Evolutionary conservation across 1,284 basidiomycete species (phyloP).

Genomic region (Peniophora sp.): DNA sequence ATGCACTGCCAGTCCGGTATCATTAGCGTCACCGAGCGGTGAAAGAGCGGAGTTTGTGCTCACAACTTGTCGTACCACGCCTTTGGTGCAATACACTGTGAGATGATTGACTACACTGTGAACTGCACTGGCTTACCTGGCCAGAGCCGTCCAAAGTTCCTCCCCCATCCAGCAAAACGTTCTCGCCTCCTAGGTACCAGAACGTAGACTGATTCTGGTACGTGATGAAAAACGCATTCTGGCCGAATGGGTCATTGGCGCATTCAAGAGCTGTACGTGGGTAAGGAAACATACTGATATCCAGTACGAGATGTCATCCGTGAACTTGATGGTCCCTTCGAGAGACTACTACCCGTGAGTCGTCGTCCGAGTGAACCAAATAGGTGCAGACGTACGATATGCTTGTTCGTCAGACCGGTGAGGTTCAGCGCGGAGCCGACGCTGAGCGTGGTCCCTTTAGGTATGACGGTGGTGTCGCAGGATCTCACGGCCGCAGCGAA

Average conservation of each 20-base stretch:
- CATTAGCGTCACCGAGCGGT: neutral
- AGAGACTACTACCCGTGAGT: slow-evolving; percentile 26
- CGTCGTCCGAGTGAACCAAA: neutral
- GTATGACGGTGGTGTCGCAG: slow-evolving; percentile 38
- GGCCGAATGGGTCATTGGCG: slow-evolving; percentile 9
- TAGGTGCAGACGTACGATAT: slow-evolving; percentile 33
- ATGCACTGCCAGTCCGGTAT: slow-evolving; percentile 10
- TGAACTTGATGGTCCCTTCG: slow-evolving; percentile 43
- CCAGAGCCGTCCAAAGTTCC: slow-evolving; percentile 55
- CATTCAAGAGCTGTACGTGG: neutral
- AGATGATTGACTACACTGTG: neutral
- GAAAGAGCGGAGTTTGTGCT: slow-evolving; percentile 14
- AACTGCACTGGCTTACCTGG: slow-evolving; percentile 26
- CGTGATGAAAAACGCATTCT: slow-evolving; percentile 44
- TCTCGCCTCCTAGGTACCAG: slow-evolving; percentile 55
- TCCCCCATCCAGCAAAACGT: slow-evolving; percentile 49
- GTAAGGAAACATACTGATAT: slow-evolving; percentile 27
- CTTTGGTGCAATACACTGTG: slow-evolving; percentile 14
- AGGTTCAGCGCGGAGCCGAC: slow-evolving; percentile 45
- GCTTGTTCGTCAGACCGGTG: slow-evolving; percentile 41
- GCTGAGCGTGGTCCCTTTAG: slow-evolving; percentile 38
- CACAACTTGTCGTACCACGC: slow-evolving; percentile 53
- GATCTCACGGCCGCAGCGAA: slow-evolving; percentile 35
- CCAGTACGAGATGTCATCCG: slow-evolving; percentile 46
- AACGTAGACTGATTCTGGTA: slow-evolving; percentile 55